Base-by-base conservation (phyloP, 75 land plant species). In the Chamaecyparis obtusa region DNA sequence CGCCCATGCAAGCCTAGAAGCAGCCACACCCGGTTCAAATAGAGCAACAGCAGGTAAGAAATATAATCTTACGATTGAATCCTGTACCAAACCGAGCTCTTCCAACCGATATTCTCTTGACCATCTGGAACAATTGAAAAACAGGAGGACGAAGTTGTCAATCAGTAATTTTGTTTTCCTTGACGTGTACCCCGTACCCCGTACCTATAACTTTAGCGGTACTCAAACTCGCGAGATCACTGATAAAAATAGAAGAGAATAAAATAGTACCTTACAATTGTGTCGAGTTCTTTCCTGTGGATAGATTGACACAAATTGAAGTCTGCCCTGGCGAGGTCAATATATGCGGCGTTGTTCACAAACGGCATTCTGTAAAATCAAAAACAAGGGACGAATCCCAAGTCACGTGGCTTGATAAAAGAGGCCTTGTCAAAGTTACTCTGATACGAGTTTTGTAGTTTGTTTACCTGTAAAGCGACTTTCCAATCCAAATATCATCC, bases 401-500 rank as follows among this genome's bases (percentile, higher is more conserved):
- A 35, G 21, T 33, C 30, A 49, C 46, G 30, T 55, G 69, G 69
- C 5, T 57, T 57, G 19, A 15, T 15, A 15, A 56, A 17, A 0
- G 0, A 14, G 19, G 57, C 57, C 15, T 16, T 57, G 64, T 21
- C 24, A 57, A 35, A 27, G 0, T 43, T 30, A 57, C 19, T 2
- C 2, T 17, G 19, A 9, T 74, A 46, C 1, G 24, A 32, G 19
- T 57, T 57, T 21, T 3, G 24, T 16, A 17, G 24, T 27, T 13
- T 51, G 3, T 51, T 51, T 69, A 94, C 97, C 96, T 96, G 88
- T 96, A 97, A 6, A 97, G 92, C 0, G 93, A 91, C 86, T 97
- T 97, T 49, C 98, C 98, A 54, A 97, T 96, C 99, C 99, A 97
- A 3, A 95, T 92, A 85, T 97, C 99, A 46, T 92, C 86, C 21